Percentiles rank a stretch among this genome's conserved stretches.
Conservation (phyloP, 2,329 filamentous ascomycete species). For the Hymenoscyphus scutula region DNA sequence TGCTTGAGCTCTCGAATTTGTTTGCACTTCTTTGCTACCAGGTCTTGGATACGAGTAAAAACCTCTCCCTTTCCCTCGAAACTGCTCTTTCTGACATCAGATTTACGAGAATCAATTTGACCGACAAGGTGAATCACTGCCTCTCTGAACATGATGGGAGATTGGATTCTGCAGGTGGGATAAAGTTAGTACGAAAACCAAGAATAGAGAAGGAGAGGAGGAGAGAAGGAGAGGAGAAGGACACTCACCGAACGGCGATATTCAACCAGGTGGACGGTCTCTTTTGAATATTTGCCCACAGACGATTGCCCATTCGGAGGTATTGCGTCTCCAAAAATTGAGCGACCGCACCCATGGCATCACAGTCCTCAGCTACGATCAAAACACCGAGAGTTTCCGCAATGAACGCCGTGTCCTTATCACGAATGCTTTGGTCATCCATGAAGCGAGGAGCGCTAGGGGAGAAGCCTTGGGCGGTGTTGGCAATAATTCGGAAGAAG, state of each 20-base stretch:
- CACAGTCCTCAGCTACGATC: slow-evolving; percentile 25
- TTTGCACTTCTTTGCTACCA: slow-evolving; percentile 24
- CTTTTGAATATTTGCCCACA: slow-evolving; percentile 28
- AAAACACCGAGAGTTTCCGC: slow-evolving; percentile 25
- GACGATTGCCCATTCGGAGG: slow-evolving; percentile 25
- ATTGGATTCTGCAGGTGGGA: too few relatives aligned
- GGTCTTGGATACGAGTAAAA: slow-evolving; percentile 14
- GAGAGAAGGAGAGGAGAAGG: too few relatives aligned
- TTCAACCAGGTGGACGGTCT: slow-evolving; percentile 29
- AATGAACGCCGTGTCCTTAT: slow-evolving; percentile 16
- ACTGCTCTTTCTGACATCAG: slow-evolving; percentile 15
- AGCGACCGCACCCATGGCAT: slow-evolving; percentile 22
- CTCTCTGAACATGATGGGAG: slow-evolving; percentile 33
- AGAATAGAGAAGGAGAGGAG: too few relatives aligned
- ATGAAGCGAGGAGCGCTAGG: slow-evolving; percentile 24
- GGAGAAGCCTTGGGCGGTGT: neutral
- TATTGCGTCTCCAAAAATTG: slow-evolving; percentile 28
- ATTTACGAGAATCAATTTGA: slow-evolving; percentile 19
- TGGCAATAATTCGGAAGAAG: slow-evolving; percentile 24
- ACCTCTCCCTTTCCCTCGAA: slow-evolving; percentile 16
- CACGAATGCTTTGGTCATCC: slow-evolving; percentile 17
- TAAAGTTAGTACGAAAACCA: too few relatives aligned
- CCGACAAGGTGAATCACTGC: slow-evolving; percentile 32
- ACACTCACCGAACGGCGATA: slow-evolving; percentile 24
- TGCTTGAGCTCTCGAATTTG: slow-evolving; percentile 29